Evolutionary conservation across 148 eudicot species (phyloP).

Genomic region (Oxyria digyna): DNA sequence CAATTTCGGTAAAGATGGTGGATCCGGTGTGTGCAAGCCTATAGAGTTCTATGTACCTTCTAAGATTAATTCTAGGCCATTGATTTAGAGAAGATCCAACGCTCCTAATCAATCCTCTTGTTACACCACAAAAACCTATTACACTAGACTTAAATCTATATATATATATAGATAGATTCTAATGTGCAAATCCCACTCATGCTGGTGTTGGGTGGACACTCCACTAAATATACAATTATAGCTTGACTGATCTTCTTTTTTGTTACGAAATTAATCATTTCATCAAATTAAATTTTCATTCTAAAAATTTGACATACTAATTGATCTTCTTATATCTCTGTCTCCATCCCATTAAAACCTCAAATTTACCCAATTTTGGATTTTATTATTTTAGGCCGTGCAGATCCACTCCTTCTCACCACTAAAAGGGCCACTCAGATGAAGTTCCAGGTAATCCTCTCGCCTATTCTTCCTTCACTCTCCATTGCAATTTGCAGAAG

Average conservation of each 20-base stretch:
- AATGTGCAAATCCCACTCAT: background rate
- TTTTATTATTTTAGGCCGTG: background rate
- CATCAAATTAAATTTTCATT: background rate
- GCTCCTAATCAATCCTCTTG: too few relatives aligned
- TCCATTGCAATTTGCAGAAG: background rate
- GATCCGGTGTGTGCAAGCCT: too few relatives aligned
- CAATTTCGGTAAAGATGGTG: too few relatives aligned
- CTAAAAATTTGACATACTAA: background rate
- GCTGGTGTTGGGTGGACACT: background rate
- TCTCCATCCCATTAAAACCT: background rate
- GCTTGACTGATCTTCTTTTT: background rate
- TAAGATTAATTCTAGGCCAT: too few relatives aligned
- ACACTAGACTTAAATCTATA: too few relatives aligned
- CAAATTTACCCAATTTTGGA: background rate
- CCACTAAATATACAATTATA: background rate
- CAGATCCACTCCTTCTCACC: background rate
- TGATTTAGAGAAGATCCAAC: too few relatives aligned
- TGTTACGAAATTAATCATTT: too few relatives aligned
- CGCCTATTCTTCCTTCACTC: background rate
- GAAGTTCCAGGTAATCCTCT: conserved; percentile 7
- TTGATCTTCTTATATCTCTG: background rate
- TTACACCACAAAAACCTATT: too few relatives aligned
- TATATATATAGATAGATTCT: too few relatives aligned
- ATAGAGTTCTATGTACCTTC: too few relatives aligned
- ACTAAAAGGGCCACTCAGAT: conserved; percentile 5